Evolutionary conservation across 2,329 filamentous ascomycete species (phyloP).

Genomic region (Falciphora oryzae): DNA sequence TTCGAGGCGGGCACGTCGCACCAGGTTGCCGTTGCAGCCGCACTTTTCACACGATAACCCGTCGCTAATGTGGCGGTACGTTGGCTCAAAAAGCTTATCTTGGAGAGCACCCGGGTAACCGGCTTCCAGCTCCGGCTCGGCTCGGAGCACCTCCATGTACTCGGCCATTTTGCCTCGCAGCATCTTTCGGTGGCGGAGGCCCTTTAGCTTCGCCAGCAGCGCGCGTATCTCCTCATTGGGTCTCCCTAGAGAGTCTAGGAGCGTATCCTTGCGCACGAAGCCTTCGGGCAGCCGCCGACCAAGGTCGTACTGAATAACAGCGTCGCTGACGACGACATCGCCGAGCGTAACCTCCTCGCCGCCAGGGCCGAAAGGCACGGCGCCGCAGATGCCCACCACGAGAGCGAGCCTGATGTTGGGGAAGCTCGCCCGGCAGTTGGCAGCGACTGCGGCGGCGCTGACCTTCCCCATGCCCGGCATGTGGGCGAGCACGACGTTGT

Average conservation of each 20-base stretch:
- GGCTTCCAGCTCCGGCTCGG: constrained; percentile 7
- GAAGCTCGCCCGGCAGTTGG: constrained; percentile 15
- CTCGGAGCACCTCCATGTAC: constrained; percentile 1
- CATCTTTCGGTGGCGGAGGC: constrained; percentile 1
- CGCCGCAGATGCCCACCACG: constrained; percentile 1
- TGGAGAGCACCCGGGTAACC: constrained; percentile 12
- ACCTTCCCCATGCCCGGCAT: constrained; percentile 16
- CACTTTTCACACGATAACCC: constrained; percentile 8
- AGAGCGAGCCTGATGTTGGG: constrained; percentile 14
- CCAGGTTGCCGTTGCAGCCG: constrained; percentile 13
- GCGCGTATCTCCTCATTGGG: constrained; percentile 13
- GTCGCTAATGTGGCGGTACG: constrained; percentile 13
- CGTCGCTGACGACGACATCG: constrained; percentile 20
- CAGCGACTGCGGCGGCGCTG: constrained; percentile 12
- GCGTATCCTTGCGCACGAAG: constrained; percentile 15
- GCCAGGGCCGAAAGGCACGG: background rate
- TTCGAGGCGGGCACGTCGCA: constrained; percentile 12
- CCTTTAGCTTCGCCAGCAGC: constrained; percentile 14
- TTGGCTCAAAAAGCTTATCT: constrained; percentile 16
- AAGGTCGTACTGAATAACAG: constrained; percentile 18
- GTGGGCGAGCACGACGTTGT: constrained; percentile 9
- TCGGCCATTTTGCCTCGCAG: constrained; percentile 11
- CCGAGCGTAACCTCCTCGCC: constrained; percentile 18
- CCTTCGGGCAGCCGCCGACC: constrained; percentile 16
- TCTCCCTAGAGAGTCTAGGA: constrained; percentile 15